Evolutionary conservation across 257 asterid species (phyloP).

Genomic region (Solanum microdontum): DNA sequence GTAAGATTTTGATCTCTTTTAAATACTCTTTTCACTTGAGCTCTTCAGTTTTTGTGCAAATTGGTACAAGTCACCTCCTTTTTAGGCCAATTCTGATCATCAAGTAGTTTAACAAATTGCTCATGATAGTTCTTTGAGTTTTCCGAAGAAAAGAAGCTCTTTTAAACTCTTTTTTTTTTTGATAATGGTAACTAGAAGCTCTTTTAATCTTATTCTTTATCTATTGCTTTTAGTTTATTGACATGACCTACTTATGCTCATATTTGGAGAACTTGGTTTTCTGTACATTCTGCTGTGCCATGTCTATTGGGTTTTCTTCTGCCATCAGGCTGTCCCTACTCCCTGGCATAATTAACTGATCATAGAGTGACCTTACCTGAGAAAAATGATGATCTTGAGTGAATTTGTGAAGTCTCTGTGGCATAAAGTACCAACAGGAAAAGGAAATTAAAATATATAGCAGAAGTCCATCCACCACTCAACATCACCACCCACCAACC

Average conservation of each 20-base stretch:
- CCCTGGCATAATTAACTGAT: neutral
- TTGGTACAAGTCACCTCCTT: neutral
- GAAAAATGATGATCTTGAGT: neutral
- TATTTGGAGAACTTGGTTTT: neutral
- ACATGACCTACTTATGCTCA: neutral
- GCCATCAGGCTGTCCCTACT: neutral
- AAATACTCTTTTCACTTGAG: neutral
- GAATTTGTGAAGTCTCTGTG: neutral
- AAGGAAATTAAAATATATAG: neutral
- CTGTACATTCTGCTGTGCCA: neutral
- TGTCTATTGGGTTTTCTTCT: neutral
- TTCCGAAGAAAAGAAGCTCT: neutral
- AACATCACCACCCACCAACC: neutral
- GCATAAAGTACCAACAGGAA: neutral
- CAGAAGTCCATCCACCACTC: neutral
- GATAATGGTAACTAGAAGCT: neutral
- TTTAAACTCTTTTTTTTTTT: neutral
- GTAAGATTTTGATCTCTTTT: conserved; percentile 19
- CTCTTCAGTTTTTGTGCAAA: conserved; percentile 2
- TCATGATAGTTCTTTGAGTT: neutral
- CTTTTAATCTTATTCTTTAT: neutral
- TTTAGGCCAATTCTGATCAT: neutral
- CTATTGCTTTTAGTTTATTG: neutral
- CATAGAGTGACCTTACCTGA: neutral
- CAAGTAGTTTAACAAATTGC: neutral